Evolutionary conservation across 2,329 filamentous ascomycete genomes (phyloP).

Genomic region (Fusarium lateritium): DNA sequence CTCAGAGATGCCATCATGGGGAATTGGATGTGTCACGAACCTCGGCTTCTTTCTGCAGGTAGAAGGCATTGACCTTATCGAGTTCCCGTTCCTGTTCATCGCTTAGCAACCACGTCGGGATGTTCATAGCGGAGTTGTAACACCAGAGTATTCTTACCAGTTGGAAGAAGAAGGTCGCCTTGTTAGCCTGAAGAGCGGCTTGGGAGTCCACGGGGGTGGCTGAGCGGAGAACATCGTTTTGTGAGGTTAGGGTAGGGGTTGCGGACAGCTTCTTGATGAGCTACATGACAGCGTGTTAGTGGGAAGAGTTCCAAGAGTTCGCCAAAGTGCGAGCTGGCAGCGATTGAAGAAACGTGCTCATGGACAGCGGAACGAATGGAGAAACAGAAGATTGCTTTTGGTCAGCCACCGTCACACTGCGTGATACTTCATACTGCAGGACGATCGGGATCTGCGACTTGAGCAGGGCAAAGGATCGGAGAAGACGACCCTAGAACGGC

Average conservation of each 20-base stretch:
- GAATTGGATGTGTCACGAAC: conserved; percentile 64
- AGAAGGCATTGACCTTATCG: conserved; percentile 98
- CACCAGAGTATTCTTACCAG: conserved; percentile 72
- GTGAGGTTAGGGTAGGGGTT: conserved; percentile 85
- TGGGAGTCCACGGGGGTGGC: conserved; percentile 78
- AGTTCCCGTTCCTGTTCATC: conserved; percentile 87
- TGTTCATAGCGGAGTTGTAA: conserved; percentile 46
- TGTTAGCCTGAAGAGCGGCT: conserved; percentile 92
- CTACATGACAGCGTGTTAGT: conserved; percentile 64
- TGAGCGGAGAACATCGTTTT: conserved; percentile 72
- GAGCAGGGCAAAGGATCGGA: conserved; percentile 25
- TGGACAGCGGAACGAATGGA: conserved; percentile 37
- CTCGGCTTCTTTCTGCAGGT: conserved; percentile 98
- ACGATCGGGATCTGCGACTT: conserved; percentile 33
- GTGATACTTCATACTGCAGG: conserved; percentile 16
- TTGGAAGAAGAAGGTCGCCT: conserved; percentile 98
- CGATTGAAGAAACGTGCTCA: conserved; percentile 42
- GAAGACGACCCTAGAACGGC: conserved; percentile 10
- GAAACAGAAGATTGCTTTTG: conserved; percentile 39
- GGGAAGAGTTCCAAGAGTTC: conserved; percentile 27
- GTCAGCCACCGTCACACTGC: conserved; percentile 37
- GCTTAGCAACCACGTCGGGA: conserved; percentile 57
- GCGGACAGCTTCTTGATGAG: conserved; percentile 98
- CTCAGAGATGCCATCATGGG: background rate
- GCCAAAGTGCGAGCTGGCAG: conserved; percentile 33